A percentile compares a stretch with the other conserved stretches of the same genome.
phyloP scores from a whole-genome alignment of 176 grass and related monocot genomes.

The Ensete ventricosum region DNA sequence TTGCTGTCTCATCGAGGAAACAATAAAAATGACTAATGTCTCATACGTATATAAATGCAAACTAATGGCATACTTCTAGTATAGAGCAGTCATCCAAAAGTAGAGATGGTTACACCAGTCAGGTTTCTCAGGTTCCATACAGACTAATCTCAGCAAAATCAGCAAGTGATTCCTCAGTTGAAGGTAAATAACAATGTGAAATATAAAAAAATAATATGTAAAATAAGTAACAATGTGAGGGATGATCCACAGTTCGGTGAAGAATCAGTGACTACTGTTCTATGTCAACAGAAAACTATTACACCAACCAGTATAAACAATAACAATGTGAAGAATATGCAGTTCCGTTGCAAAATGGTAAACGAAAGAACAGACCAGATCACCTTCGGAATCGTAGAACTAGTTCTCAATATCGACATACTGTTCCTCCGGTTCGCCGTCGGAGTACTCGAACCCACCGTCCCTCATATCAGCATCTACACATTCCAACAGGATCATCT shows the following conservation, averaged over 20 bases:
- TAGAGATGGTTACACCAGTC: conserved; percentile 39
- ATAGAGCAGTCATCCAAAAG: too few relatives aligned
- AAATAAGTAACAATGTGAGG: too few relatives aligned
- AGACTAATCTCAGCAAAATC: conserved; percentile 68
- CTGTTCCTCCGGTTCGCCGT: conserved; percentile 85
- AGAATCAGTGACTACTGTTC: too few relatives aligned
- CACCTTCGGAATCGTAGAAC: conserved; percentile 93
- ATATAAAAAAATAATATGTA: too few relatives aligned
- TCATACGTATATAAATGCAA: too few relatives aligned
- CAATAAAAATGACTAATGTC: too few relatives aligned
- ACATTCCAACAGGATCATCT: background rate
- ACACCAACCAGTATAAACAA: background rate
- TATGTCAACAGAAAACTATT: background rate
- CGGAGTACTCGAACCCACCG: conserved; percentile 90
- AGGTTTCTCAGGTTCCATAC: conserved; percentile 79
- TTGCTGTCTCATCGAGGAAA: too few relatives aligned
- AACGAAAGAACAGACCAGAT: background rate
- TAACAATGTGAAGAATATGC: background rate
- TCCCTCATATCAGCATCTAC: conserved; percentile 92
- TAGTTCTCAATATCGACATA: conserved; percentile 95
- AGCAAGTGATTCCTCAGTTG: conserved; percentile 48
- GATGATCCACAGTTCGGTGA: too few relatives aligned
- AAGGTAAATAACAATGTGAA: background rate
- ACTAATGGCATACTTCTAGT: too few relatives aligned
- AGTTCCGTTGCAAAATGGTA: conserved; percentile 5